A percentile compares a stretch with the other conserved stretches of the same genome.
These are phyloP conservation scores for Pyrus bretschneideri DNA, from an alignment of 306 rosid genomes.

Conservation along the genomic window DNA sequence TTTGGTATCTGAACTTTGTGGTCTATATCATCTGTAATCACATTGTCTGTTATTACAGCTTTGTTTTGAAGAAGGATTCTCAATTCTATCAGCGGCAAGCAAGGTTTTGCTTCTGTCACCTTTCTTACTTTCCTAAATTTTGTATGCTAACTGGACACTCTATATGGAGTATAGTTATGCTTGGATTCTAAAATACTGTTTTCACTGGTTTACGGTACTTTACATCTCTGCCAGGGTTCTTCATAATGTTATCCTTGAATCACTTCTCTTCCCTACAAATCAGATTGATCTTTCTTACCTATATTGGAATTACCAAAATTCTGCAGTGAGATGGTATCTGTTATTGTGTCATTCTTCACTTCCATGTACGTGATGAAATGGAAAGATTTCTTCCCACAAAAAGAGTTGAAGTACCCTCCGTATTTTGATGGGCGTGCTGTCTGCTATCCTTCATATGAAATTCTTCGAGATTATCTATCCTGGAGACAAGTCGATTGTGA, in stretches of 20 bases:
- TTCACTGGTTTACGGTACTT: neutral
- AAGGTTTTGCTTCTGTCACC: slow-evolving; percentile 21
- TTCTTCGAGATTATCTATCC: slow-evolving; percentile 66
- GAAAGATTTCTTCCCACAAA: slow-evolving; percentile 46
- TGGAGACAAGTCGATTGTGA: slow-evolving; percentile 95
- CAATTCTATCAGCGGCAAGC: slow-evolving; percentile 47
- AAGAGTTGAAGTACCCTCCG: slow-evolving; percentile 54
- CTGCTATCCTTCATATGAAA: slow-evolving; percentile 68
- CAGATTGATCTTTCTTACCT: neutral
- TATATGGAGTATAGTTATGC: neutral
- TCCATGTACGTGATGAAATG: slow-evolving; percentile 55
- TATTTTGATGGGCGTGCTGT: slow-evolving; percentile 79
- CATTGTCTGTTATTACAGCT: slow-evolving; percentile 32
- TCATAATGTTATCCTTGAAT: neutral
- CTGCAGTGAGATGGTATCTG: slow-evolving; percentile 52
- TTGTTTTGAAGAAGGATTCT: slow-evolving; percentile 53
- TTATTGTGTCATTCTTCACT: slow-evolving; percentile 62
- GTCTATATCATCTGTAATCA: neutral
- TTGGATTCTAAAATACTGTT: neutral
- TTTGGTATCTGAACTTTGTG: neutral
- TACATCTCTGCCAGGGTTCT: neutral
- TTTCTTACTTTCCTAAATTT: neutral
- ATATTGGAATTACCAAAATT: neutral
- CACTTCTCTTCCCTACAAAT: neutral
- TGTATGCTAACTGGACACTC: neutral